Base-by-base conservation (phyloP, 495 filamentous ascomycete genomes). In the Neurospora sp. region DNA sequence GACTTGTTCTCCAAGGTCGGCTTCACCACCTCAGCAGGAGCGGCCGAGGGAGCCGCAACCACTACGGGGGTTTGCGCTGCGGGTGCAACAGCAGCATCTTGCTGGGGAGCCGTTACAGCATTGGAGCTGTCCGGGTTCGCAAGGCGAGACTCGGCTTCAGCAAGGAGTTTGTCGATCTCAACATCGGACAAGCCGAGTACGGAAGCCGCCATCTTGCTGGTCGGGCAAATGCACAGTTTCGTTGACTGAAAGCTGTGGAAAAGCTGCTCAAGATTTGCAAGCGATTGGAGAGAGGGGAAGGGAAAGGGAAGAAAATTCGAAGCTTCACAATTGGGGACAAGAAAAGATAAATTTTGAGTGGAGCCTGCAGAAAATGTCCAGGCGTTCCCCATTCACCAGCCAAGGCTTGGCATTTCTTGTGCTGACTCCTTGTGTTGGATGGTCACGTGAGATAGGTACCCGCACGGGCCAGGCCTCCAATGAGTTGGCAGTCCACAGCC, bases 141-240 rank as follows among this genome's bases (percentile, higher is more conserved):
- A 61, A 82, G 75, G 11, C 80, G 79, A 61, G 74, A 70, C 69
- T 81, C 78, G 5, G 80, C 79, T 70, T 82, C 78, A 20, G 73
- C 41, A 14, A 82, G 79, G 9, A 81, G 70, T 37, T 76, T 73
- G 61, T 81, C 78, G 38, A 81, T 79, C 22, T 81, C 78, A 20
- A 71, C 71, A 22, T 81, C 80, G 31, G 78, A 61, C 68, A 81
- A 70, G 22, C 74, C 75, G 59, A 78, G 39, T 31, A 70, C 61
- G 22, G 31, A 41, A 37, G 69, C 61, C 9, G 74, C 73, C 77
- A 79, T 79, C 22, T 65, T 35, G 38, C 27, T 73, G 70, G 69
- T 70, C 18, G 69, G 40, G 40, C 31, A 14, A 70, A 69, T 61
- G 44, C 40, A 59, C 71, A 65, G 70, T 42, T 37, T 27, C 31